These are phyloP conservation scores for Takashimella koratensis DNA, from an alignment of 1,284 basidiomycete genomes.

Conservation along the genomic window DNA sequence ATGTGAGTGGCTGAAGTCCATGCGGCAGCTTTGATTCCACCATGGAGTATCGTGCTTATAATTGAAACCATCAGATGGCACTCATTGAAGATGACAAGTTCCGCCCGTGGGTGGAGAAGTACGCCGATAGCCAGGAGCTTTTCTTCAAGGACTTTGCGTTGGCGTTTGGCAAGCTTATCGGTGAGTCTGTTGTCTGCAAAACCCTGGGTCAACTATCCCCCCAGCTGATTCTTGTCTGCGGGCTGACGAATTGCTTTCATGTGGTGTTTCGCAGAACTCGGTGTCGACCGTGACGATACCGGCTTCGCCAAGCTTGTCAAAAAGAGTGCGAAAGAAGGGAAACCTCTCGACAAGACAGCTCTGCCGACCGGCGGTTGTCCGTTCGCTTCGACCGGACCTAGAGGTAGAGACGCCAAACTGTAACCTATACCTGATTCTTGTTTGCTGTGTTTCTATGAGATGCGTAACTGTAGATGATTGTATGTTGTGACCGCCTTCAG, in stretches of 20 bases:
- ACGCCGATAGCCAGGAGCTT: conserved; percentile 54
- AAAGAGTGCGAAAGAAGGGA: conserved; percentile 41
- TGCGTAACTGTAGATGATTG: too few relatives aligned
- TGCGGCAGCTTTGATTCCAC: too few relatives aligned
- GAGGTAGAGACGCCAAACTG: not conserved
- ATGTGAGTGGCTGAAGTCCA: conserved; percentile 32
- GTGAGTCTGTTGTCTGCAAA: conserved; percentile 21
- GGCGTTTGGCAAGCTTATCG: conserved; percentile 49
- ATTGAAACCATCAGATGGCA: not conserved
- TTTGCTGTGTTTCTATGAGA: too few relatives aligned
- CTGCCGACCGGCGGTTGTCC: conserved; percentile 37
- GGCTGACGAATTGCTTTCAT: too few relatives aligned
- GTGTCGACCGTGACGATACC: conserved; percentile 48
- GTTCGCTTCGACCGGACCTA: conserved; percentile 27
- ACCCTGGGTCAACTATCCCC: too few relatives aligned
- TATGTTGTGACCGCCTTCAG: too few relatives aligned
- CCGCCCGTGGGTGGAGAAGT: conserved; percentile 49
- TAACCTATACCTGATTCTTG: too few relatives aligned
- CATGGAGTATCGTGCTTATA: too few relatives aligned
- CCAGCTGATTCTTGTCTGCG: too few relatives aligned
- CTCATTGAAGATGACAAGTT: conserved; percentile 49
- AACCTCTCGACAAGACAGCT: conserved; percentile 35
- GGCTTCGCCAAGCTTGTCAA: conserved; percentile 45
- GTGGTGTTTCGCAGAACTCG: conserved; percentile 45
- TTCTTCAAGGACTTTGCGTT: conserved; percentile 56